Evolutionary conservation across 345 rosid species (phyloP), one percentile per base, ranked within the genome.

Genomic region (Adansonia digitata): DNA sequence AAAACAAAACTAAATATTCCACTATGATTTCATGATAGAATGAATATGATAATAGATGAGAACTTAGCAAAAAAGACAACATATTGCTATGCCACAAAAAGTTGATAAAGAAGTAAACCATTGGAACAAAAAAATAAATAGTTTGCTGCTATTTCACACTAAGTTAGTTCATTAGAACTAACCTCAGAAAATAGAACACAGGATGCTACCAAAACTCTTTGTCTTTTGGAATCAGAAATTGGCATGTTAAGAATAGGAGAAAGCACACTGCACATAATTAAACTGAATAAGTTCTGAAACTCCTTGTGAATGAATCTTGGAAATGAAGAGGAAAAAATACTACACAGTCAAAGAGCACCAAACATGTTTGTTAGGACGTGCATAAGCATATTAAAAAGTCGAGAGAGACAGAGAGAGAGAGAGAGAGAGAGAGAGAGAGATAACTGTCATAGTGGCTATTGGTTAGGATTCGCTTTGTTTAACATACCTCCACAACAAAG

Each of bases 181-280:
- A 96, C 99, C 99, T 96, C 99, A 48, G 99, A 92, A 85, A 88
- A 96, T 14, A 96, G 92, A 83, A 96, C 92, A 82, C 99, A 96
- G 64, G 97, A 88, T 40, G 98, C 94, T 75, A 93, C 99, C 85
- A 96, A 81, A 75, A 96, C 99, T 84, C 98, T 85, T 77, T 91
- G 99, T 81, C 98, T 86, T 88, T 92, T 96, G 73, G 99, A 96
- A 81, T 96, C 99, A 42, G 98, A 88, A 82, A 92, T 86, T 64
- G 97, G 97, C 97, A 96, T 92, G 85, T 96, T 96, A 69, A 96
- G 79, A 79, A 93, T 84, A 64, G 99, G 98, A 77, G 99, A 96
- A 79, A 96, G 97, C 71, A 96, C 98, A 82, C 99, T 96, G 94
- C 71, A 77, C 42, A 77, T 59, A 18, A 37, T 78, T 56, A 69